phyloP scores from a whole-genome alignment of 169 alveolate species.

The Cryptosporidium parvum region DNA sequence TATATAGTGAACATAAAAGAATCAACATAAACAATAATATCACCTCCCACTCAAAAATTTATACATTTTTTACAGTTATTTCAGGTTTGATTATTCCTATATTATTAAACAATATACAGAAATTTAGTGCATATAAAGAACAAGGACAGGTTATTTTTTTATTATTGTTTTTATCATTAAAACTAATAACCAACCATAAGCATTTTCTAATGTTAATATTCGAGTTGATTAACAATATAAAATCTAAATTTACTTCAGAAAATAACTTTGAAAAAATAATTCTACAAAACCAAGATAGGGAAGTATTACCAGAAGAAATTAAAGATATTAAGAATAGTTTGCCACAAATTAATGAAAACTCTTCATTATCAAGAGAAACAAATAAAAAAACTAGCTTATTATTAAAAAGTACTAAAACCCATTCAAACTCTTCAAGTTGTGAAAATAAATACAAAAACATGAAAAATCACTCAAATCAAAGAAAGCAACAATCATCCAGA shows the following conservation, averaged over 20 bases:
- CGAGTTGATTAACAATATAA: conserved; percentile 12
- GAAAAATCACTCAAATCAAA: conserved; percentile 1
- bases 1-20: conserved; percentile 30
- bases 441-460: background rate
- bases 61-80: conserved; percentile 15
- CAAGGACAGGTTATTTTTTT: conserved; percentile 44
- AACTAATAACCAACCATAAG: conserved; percentile 31
- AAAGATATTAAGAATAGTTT: background rate
- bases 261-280: conserved; percentile 36
- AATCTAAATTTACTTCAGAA: conserved; percentile 13
- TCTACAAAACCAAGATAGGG: conserved; percentile 9
- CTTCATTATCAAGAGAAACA: conserved; percentile 23
- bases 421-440: background rate
- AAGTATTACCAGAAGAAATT: background rate
- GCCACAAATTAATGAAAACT: conserved; percentile 16
- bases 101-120: conserved; percentile 38
- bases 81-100: conserved; percentile 46
- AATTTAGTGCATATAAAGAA: conserved; percentile 32
- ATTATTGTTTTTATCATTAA: conserved; percentile 51
- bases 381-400: conserved; percentile 31
- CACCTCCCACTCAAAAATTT: conserved; percentile 15
- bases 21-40: background rate
- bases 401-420: conserved; percentile 8
- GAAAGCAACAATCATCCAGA: background rate
- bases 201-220: conserved; percentile 26